Evolutionary conservation across 305 asterid species (phyloP), one percentile per base, ranked within the genome.

Genomic region (Fraxinus albicans): DNA sequence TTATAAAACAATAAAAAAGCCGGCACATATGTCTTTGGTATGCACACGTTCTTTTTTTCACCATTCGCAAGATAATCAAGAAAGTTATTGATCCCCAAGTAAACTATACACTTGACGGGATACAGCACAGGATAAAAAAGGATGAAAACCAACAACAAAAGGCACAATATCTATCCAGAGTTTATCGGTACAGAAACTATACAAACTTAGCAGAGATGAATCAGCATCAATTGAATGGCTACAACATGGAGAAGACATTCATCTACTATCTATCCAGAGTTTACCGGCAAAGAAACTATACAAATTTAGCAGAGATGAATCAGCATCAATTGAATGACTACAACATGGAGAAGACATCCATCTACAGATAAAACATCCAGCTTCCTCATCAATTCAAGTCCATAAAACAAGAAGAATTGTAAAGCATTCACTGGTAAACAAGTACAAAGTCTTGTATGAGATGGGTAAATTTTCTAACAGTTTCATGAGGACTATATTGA

Each of bases 1-100:
- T 67, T 67, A 80, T 23, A 82, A 72, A 89, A 63, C 29, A 79
- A 47, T 34, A 76, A 75, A 4, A 83, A 79, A 80, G 38, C 79
- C 81, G 27, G 53, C 40, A 75, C 23, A 58, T 17, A 19, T 19
- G 69, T 19, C 69, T 19, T 58, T 58, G 25, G 27, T 58, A 0
- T 19, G 29, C 29, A 58, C 29, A 8, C 7, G 13, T 58, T 58
- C 69, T 21, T 58, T 19, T 58, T 58, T 58, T n/a, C 69, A 19
- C 27, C 29, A 58, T 19, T 58, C 21, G 69, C 29, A 58, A 58
- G 12, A 50, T 50, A 50, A 50, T 58, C 29, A 58, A 58, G 29
- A 19, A 19, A 58, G 69, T 58, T 19, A 21, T 7, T 58, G 27
- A 58, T 58, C 69, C 13, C 69, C 29, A 58, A 6, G 27, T 58